Evolutionary conservation across 257 asterid species (phyloP), one percentile per base, ranked within the genome.

Genomic region (Solanum bukasovii): DNA sequence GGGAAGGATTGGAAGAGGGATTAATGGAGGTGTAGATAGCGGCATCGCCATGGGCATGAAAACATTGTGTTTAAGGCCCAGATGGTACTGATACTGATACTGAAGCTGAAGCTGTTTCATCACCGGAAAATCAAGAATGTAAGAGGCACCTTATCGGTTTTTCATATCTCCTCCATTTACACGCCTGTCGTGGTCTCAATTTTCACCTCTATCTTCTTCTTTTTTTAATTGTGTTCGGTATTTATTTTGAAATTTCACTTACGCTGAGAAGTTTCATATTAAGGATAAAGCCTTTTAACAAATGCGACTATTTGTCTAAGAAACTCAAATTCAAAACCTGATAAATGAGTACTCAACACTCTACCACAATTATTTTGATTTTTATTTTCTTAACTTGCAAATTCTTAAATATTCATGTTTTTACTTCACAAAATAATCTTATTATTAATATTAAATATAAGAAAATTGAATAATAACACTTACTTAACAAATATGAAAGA

Each of bases 71-170:
- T 72, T 78, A 84, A 86, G 61, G 59, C 44, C 70, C 82, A 73
- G 25, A 75, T 52, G 71, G 49, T 77, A 12, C 61, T 85, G 88
- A 67, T n/a, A 61, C 29, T n/a, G 56, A 46, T 13, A 13, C 20
- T 44, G 84, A 72, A 86, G 88, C 44, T 37, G 84, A 49, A 86
- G 88, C 40, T 46, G 44, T 73, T 72, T 59, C 83, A 71, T 86
- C 23, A 84, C 44, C 38, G 74, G 88, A 40, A 86, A 86, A 73
- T 46, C 72, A 73, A 61, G 65, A 86, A 46, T 49, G 65, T 10
- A 5, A 46, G 11, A 49, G 44, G 44, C 86, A 46, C 12, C 20
- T 59, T 21, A 56, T 56, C 65, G 85, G 84, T 11, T 9, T 42
- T 78, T 40, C 38, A 25, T 78, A 25, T 42, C 37, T 78, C 27